Evolutionary conservation across 2,329 filamentous ascomycete genomes (phyloP).

Genomic region (Clonostachys solani): DNA sequence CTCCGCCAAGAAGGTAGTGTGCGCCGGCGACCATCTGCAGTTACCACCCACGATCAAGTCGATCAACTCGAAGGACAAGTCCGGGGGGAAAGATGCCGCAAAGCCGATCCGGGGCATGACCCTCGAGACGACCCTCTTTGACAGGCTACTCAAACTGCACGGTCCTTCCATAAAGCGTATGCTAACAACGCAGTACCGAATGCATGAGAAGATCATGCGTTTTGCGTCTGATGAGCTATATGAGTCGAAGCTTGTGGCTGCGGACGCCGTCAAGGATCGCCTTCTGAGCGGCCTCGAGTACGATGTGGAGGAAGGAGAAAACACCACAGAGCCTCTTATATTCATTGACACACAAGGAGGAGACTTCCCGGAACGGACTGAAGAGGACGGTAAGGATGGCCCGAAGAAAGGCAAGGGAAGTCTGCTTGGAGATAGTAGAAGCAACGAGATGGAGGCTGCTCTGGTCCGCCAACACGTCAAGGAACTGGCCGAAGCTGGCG

Average conservation of each 20-base stretch:
- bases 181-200: constrained; percentile 95
- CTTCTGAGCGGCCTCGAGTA: constrained; percentile 77
- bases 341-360: constrained; percentile 97
- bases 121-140: constrained; percentile 89
- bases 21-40: constrained; percentile 92
- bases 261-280: constrained; percentile 70
- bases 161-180: constrained; percentile 84
- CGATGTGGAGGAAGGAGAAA: constrained; percentile 72
- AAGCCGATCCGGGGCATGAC: constrained; percentile 48
- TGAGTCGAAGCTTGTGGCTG: constrained; percentile 74
- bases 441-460: constrained; percentile 85
- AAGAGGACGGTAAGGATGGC: constrained; percentile 59
- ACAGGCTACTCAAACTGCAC: constrained; percentile 78
- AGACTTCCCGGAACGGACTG: constrained; percentile 78
- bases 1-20: constrained; percentile 75
- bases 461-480: constrained; percentile 76
- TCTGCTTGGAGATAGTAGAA: constrained; percentile 64
- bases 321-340: constrained; percentile 81
- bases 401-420: constrained; percentile 38
- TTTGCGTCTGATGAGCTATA: constrained; percentile 92
- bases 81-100: constrained; percentile 25
- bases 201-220: constrained; percentile 94
- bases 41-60: constrained; percentile 94
- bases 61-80: constrained; percentile 46
- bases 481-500: constrained; percentile 71